phyloP scores from a whole-genome alignment of 2,329 filamentous ascomycete genomes.

The Didymella pomorum region DNA sequence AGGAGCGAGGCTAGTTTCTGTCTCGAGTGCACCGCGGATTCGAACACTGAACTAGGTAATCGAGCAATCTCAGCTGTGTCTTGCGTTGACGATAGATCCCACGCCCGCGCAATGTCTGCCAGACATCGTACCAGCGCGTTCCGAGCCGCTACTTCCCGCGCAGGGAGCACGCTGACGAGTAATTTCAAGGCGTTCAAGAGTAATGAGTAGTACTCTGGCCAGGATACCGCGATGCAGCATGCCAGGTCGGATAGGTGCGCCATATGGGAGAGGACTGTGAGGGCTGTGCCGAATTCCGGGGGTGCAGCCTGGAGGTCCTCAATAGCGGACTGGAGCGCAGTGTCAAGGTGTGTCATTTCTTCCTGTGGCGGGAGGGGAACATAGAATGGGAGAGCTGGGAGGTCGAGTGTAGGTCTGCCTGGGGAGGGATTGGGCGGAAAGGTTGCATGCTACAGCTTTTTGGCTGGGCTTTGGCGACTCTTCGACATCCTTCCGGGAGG shows the following conservation, averaged over 20 bases:
- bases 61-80: constrained; percentile 7
- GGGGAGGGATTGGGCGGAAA: neutral
- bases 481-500: neutral
- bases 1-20: constrained; percentile 6
- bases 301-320: constrained; percentile 46
- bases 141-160: constrained; percentile 64
- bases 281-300: constrained; percentile 58
- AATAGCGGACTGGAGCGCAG: constrained; percentile 15
- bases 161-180: constrained; percentile 61
- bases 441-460: too few relatives aligned
- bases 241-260: constrained; percentile 53
- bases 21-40: constrained; percentile 16
- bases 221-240: constrained; percentile 25
- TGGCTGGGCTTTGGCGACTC: too few relatives aligned
- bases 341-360: constrained; percentile 16
- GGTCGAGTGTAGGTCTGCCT: neutral
- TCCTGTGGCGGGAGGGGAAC: constrained; percentile 12
- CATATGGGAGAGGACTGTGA: constrained; percentile 61
- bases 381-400: neutral
- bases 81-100: constrained; percentile 16
- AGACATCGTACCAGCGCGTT: constrained; percentile 60
- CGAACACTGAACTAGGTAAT: neutral
- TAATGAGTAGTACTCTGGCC: constrained; percentile 63
- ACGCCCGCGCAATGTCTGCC: constrained; percentile 11
- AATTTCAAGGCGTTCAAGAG: constrained; percentile 71